Conservation (phyloP, 1,284 basidiomycete genomes). For the Cutaneotrichosporon sp. region DNA sequence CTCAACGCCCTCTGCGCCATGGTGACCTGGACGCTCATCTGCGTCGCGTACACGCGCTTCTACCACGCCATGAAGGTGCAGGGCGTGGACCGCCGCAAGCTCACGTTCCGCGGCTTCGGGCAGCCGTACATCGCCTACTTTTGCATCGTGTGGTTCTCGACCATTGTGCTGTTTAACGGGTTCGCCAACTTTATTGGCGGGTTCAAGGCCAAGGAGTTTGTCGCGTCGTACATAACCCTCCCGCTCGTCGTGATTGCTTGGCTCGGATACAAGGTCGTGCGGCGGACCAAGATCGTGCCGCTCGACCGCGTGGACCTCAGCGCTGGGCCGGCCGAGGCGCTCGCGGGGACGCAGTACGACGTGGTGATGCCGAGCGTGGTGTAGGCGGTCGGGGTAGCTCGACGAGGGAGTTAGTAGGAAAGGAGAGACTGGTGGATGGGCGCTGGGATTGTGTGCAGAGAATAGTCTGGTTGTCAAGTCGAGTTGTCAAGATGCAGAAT, state of each 20-base stretch:
- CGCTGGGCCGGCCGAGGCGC: constrained; percentile 14
- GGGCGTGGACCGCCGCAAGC: constrained; percentile 55
- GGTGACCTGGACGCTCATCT: constrained; percentile 81
- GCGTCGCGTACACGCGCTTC: constrained; percentile 73
- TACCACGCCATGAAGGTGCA: constrained; percentile 69
- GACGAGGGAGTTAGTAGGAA: no score
- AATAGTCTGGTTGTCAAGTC: no score
- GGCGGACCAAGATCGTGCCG: constrained; percentile 26
- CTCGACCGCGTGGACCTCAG: constrained; percentile 74
- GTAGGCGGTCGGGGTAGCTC: no score
- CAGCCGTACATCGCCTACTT: constrained; percentile 37
- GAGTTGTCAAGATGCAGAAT: no score
- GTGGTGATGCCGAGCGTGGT: constrained; percentile 13
- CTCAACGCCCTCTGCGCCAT: constrained; percentile 57
- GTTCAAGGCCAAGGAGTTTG: constrained; percentile 22
- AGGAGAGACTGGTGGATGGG: no score
- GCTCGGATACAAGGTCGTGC: constrained; percentile 18
- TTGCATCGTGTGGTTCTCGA: constrained; percentile 19
- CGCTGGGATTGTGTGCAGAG: no score
- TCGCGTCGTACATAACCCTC: constrained; percentile 28
- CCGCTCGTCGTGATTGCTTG: constrained; percentile 22
- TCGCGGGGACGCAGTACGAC: constrained; percentile 18
- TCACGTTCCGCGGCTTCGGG: constrained; percentile 65
- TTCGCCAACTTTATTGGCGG: constrained; percentile 12
- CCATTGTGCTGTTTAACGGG: constrained; percentile 22